Percentiles rank a stretch among this genome's conserved stretches.
These are phyloP conservation scores for Aschersonia sp. DNA, from an alignment of 2,329 filamentous ascomycete species.

Conservation along the genomic window DNA sequence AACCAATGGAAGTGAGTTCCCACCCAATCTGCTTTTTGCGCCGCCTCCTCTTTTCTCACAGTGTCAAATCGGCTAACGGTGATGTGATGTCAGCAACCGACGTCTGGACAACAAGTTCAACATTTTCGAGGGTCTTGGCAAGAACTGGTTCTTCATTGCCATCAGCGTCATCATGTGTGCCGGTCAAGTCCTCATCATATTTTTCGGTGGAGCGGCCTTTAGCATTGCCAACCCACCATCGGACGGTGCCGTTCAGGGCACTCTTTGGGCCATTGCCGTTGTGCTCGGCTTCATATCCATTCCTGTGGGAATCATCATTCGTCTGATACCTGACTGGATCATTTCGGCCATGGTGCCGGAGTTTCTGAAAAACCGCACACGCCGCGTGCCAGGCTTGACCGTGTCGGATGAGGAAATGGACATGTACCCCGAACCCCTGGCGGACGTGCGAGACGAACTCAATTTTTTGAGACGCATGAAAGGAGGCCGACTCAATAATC, in stretches of 20 bases:
- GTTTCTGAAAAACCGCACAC: constrained; percentile 33
- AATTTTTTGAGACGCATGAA: constrained; percentile 68
- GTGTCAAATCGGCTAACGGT: constrained; percentile 1
- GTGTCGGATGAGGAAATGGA: constrained; percentile 55
- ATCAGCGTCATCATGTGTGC: constrained; percentile 83
- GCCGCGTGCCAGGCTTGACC: constrained; percentile 37
- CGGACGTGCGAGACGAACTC: constrained; percentile 67
- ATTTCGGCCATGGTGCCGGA: constrained; percentile 37
- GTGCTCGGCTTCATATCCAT: constrained; percentile 75
- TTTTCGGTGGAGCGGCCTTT: constrained; percentile 72
- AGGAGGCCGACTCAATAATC: constrained; percentile 67
- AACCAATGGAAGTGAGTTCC: constrained; percentile 79
- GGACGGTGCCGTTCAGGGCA: constrained; percentile 34
- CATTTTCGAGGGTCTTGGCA: constrained; percentile 76
- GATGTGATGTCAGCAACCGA: constrained; percentile 47
- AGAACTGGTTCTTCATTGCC: constrained; percentile 77
- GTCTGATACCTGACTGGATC: constrained; percentile 65
- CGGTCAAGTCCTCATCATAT: constrained; percentile 81
- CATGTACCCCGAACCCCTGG: constrained; percentile 56
- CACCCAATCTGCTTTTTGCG: neutral
- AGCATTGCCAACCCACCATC: constrained; percentile 38
- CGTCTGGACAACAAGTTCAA: constrained; percentile 92
- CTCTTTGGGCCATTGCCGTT: constrained; percentile 80
- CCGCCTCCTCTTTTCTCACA: neutral
- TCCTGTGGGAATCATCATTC: constrained; percentile 67